Percentiles rank a stretch among this genome's conserved stretches.
Conservation (phyloP, 2,329 filamentous ascomycete species). For the Stachybotrys elegans region DNA sequence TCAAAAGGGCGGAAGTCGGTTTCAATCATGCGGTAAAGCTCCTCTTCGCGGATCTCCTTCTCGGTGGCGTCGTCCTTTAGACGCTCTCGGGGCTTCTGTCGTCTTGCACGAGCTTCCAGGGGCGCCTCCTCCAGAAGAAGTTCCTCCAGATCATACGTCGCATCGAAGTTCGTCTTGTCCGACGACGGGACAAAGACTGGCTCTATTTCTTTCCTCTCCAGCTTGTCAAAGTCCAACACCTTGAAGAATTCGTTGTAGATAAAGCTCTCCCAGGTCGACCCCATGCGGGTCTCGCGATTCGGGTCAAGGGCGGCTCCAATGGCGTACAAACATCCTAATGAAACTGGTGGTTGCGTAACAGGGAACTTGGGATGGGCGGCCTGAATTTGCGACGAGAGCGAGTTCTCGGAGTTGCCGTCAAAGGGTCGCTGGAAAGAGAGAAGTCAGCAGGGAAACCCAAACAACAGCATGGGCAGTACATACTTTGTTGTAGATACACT, state of each 20-base stretch:
- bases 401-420: slow-evolving; percentile 80
- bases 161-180: slow-evolving; percentile 98
- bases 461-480: slow-evolving; percentile 14
- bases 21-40: slow-evolving; percentile 91
- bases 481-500: slow-evolving; percentile 99
- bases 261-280: slow-evolving; percentile 81
- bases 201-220: slow-evolving; percentile 83
- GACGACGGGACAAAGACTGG: slow-evolving; percentile 91
- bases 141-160: slow-evolving; percentile 95
- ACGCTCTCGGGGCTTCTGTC: slow-evolving; percentile 88
- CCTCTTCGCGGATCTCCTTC: slow-evolving; percentile 90
- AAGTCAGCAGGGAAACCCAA: slow-evolving; percentile 12
- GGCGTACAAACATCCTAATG: slow-evolving; percentile 81
- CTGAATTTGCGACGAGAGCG: slow-evolving; percentile 73
- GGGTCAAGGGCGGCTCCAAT: slow-evolving; percentile 79
- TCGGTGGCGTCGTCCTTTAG: slow-evolving; percentile 92
- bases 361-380: slow-evolving; percentile 81
- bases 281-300: slow-evolving; percentile 76
- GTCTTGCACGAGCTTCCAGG: slow-evolving; percentile 82
- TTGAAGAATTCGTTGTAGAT: slow-evolving; percentile 87
- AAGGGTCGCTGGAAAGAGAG: slow-evolving; percentile 73
- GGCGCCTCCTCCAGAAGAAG: slow-evolving; percentile 90
- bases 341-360: slow-evolving; percentile 87
- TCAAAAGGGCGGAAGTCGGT: slow-evolving; percentile 92
- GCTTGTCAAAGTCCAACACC: slow-evolving; percentile 72